These are phyloP conservation scores for Ceratocystis variospora DNA, from an alignment of 2,329 filamentous ascomycete species.

Conservation along the genomic window DNA sequence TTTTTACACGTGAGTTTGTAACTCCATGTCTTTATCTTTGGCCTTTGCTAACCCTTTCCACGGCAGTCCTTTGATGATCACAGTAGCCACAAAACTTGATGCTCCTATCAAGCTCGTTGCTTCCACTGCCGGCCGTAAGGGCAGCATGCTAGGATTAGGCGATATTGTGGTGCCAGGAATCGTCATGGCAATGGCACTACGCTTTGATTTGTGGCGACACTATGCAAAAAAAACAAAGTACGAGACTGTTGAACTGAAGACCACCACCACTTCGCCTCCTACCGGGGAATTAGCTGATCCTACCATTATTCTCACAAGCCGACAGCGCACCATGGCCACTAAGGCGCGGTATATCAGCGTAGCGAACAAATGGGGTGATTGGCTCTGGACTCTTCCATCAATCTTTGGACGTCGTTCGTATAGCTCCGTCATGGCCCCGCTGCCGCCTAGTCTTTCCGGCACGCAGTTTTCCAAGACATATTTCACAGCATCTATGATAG, in stretches of 20 bases:
- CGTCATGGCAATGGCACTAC: slow-evolving; percentile 71
- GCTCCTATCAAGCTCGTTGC: slow-evolving; percentile 89
- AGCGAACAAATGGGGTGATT: slow-evolving; percentile 67
- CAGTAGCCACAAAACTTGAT: slow-evolving; percentile 76
- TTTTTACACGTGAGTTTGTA: slow-evolving; percentile 54
- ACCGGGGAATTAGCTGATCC: no score
- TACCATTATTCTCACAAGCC: slow-evolving; percentile 22
- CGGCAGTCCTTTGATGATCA: slow-evolving; percentile 62
- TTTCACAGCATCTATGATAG: slow-evolving; percentile 61
- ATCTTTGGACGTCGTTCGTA: slow-evolving; percentile 19
- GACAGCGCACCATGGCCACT: slow-evolving; percentile 30
- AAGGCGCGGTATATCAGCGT: slow-evolving; percentile 44
- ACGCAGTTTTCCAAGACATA: slow-evolving; percentile 63
- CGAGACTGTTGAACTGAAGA: slow-evolving; percentile 20
- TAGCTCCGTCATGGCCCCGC: background rate
- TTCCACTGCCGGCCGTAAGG: slow-evolving; percentile 48
- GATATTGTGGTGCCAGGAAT: slow-evolving; percentile 89
- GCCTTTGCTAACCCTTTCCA: slow-evolving; percentile 20
- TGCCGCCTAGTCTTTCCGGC: slow-evolving; percentile 4
- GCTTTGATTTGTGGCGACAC: slow-evolving; percentile 80
- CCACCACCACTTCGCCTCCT: background rate
- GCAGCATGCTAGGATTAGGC: slow-evolving; percentile 79
- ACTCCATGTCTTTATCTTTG: background rate
- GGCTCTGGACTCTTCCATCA: slow-evolving; percentile 52
- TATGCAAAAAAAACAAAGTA: slow-evolving; percentile 55